Base-by-base conservation (phyloP, 2,329 filamentous ascomycete species). In the Colletotrichum truncatum region DNA sequence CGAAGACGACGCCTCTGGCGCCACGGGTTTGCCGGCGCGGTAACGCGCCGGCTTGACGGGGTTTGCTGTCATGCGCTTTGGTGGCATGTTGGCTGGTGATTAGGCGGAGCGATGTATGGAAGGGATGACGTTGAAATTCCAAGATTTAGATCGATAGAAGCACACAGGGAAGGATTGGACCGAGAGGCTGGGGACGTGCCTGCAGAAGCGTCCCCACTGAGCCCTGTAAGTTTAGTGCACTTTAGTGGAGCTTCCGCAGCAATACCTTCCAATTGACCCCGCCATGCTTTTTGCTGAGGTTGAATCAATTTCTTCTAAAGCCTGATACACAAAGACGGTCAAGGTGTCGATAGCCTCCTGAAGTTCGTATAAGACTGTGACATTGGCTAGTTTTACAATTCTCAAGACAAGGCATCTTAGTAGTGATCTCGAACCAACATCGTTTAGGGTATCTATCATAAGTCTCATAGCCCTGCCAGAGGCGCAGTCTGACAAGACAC, bases 61-160 rank as follows among this genome's bases (percentile, higher is more conserved):
- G 74, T 98, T 97, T 68, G 94, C 94, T 68, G 95, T 98, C 93
- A 98, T 97, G 73, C 93, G 92, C 77, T 93, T 94, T 11, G 90
- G 88, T 67, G 92, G 90, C 85, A 87, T 88, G 32, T 46, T 73
- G 68, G 64, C 7, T 34, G 34, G 43, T 48, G 18, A 18, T 45
- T 30, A 21, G 26, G 30, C 5, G 43, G 38, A 52, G 10, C 48
- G 39, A 36, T 43, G 38, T 14, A n/a, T 64, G 41, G 53, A 39
- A 2, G 23, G 10, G 25, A 28, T 36, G 3, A 62, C 4, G 34
- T 62, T 49, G 26, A 57, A 66, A 57, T 41, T 18, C 25, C 16
- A 26, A 45, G 48, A 21, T 49, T n/a, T 25, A 46, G 23, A 25
- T 28, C 39, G 38, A 32, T 18, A 16, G 23, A 38, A n/a, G 12